Conservation (phyloP, 1,284 basidiomycete species). For the Microbotryomycetes sp. region DNA sequence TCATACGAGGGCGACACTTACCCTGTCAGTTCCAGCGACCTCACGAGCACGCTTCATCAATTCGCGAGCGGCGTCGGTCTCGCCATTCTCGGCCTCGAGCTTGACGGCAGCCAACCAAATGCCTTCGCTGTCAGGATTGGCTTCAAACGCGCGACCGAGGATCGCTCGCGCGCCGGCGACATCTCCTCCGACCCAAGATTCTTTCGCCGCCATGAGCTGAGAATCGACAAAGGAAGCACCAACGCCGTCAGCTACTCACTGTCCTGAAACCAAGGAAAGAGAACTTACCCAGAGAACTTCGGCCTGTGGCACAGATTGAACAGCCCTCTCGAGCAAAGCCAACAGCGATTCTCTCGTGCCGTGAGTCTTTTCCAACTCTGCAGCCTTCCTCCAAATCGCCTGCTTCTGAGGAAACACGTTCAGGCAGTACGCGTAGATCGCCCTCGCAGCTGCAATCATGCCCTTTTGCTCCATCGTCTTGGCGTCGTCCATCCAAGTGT, state of each 20-base stretch:
- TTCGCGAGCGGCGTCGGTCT: constrained; percentile 74
- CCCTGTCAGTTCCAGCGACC: constrained; percentile 83
- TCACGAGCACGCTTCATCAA: constrained; percentile 78
- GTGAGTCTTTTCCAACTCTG: constrained; percentile 82
- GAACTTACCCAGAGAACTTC: constrained; percentile 73
- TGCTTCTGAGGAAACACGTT: constrained; percentile 81
- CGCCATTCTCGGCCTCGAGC: constrained; percentile 87
- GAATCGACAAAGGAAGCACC: not conserved
- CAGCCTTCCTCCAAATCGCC: constrained; percentile 79
- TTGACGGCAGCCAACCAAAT: constrained; percentile 98
- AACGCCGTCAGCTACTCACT: not conserved
- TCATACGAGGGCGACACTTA: constrained; percentile 43
- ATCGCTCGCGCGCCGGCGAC: constrained; percentile 78
- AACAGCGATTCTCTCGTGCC: constrained; percentile 77
- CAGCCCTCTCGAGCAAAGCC: constrained; percentile 70
- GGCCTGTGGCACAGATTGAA: constrained; percentile 82
- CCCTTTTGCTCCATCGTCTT: constrained; percentile 68
- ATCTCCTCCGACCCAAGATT: constrained; percentile 84
- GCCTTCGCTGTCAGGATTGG: constrained; percentile 91
- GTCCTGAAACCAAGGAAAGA: not conserved
- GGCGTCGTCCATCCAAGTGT: constrained; percentile 88
- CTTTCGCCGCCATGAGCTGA: constrained; percentile 82
- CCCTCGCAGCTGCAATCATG: constrained; percentile 72
- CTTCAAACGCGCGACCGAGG: constrained; percentile 81
- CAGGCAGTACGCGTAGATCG: constrained; percentile 81